Conservation (phyloP, 768 basidiomycete genomes). For the Mycena sanguinolenta region DNA sequence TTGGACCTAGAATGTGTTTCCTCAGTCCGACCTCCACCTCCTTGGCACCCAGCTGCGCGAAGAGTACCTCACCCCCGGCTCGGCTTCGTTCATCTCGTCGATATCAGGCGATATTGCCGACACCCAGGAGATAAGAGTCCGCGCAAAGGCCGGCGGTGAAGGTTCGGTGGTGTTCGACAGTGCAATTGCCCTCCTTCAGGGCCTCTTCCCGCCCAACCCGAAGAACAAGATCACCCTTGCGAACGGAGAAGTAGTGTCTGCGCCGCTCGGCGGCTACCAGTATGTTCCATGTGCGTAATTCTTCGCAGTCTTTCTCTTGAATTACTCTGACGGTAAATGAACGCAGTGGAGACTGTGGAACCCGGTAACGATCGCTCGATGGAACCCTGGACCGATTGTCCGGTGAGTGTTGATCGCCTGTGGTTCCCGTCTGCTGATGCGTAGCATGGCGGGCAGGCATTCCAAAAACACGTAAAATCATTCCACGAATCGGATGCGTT, state of each 20-base stretch:
- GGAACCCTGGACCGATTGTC: conserved; percentile 81
- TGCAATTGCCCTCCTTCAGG: conserved; percentile 87
- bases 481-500: conserved; percentile 77
- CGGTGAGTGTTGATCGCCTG: conserved; percentile 47
- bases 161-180: conserved; percentile 90
- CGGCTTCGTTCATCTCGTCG: conserved; percentile 76
- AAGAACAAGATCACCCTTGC: conserved; percentile 83
- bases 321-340: not conserved
- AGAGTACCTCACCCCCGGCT: conserved; percentile 74
- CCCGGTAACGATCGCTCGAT: conserved; percentile 86
- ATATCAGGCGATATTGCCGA: conserved; percentile 79
- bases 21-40: conserved; percentile 74
- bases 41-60: conserved; percentile 75
- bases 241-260: conserved; percentile 77
- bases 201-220: conserved; percentile 84
- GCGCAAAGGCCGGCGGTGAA: conserved; percentile 88
- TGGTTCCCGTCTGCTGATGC: not conserved
- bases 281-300: conserved; percentile 76
- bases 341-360: conserved; percentile 87
- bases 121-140: conserved; percentile 79
- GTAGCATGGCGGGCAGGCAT: conserved; percentile 60
- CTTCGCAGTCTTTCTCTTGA: not conserved
- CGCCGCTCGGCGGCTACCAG: conserved; percentile 88
- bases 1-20: not conserved
- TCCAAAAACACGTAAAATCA: conserved; percentile 71